These are phyloP conservation scores for Trichoderma parareesei DNA, from an alignment of 495 filamentous ascomycete genomes.

Conservation along the genomic window DNA sequence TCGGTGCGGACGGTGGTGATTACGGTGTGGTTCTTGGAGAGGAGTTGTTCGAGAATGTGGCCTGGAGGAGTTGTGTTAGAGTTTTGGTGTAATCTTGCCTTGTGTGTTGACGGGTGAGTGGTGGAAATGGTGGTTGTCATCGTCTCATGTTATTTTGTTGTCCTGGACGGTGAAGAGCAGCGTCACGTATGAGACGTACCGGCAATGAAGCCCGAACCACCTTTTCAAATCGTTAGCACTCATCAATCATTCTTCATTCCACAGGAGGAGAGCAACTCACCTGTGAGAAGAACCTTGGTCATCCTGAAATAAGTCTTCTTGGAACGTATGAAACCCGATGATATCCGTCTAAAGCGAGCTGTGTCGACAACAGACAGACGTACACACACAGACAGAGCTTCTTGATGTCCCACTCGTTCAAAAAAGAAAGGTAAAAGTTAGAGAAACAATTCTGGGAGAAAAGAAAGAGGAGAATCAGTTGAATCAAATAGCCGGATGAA, in stretches of 20 bases:
- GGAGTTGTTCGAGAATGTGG: constrained; percentile 69
- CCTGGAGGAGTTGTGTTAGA: constrained; percentile 28
- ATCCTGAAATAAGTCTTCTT: constrained; percentile 26
- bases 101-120: not conserved
- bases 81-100: not conserved
- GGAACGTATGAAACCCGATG: too few relatives aligned
- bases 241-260: not conserved
- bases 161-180: too few relatives aligned
- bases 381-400: not conserved
- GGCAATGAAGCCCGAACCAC: constrained; percentile 45
- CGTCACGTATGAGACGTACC: constrained; percentile 24
- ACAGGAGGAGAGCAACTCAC: constrained; percentile 23
- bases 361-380: not conserved
- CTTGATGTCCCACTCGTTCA: not conserved
- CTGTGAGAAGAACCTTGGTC: constrained; percentile 53
- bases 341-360: too few relatives aligned
- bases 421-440: too few relatives aligned
- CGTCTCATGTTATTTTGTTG: too few relatives aligned
- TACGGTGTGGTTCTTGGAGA: constrained; percentile 61
- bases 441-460: too few relatives aligned
- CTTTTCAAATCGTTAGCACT: constrained; percentile 15
- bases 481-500: not conserved
- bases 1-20: constrained; percentile 77
- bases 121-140: too few relatives aligned
- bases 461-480: not conserved